These are phyloP conservation scores for Xanthoconium separans DNA, from an alignment of 1,284 basidiomycete genomes.

Conservation along the genomic window DNA sequence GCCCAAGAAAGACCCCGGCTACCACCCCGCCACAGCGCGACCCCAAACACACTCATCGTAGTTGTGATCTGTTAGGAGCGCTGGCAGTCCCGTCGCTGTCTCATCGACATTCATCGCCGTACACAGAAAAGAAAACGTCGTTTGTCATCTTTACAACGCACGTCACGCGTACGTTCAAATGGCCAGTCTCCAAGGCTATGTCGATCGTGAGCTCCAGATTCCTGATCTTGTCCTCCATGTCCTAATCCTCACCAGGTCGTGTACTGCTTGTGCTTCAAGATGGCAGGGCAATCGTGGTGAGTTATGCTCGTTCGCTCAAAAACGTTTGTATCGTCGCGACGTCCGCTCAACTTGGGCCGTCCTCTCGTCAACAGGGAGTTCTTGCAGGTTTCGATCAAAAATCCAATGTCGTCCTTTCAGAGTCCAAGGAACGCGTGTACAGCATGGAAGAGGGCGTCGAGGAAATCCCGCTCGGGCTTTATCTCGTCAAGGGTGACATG, in stretches of 20 bases:
- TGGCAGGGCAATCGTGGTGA: slow-evolving; percentile 81
- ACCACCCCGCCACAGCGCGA: too few relatives aligned
- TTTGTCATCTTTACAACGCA: slow-evolving; percentile 10
- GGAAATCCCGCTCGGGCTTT: slow-evolving; percentile 93
- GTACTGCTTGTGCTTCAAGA: slow-evolving; percentile 91
- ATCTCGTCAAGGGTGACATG: slow-evolving; percentile 97
- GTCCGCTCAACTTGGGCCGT: too few relatives aligned
- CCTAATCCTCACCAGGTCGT: slow-evolving; percentile 40
- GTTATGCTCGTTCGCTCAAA: neutral
- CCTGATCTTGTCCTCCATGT: slow-evolving; percentile 5
- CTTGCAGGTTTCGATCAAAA: slow-evolving; percentile 91
- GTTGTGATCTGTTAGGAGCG: too few relatives aligned
- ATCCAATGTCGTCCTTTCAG: slow-evolving; percentile 90
- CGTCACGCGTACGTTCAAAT: slow-evolving; percentile 39
- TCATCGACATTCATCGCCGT: neutral
- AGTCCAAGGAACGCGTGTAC: slow-evolving; percentile 89
- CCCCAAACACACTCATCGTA: too few relatives aligned
- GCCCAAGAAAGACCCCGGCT: too few relatives aligned
- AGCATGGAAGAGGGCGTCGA: slow-evolving; percentile 90
- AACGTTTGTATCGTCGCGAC: too few relatives aligned
- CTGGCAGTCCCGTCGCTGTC: neutral
- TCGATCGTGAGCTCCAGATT: slow-evolving; percentile 60
- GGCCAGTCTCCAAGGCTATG: slow-evolving; percentile 84
- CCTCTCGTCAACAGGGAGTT: slow-evolving; percentile 59
- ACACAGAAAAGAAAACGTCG: neutral